Conservation (phyloP, 805 yeast species). For the Hanseniaspora lachancei region DNA sequence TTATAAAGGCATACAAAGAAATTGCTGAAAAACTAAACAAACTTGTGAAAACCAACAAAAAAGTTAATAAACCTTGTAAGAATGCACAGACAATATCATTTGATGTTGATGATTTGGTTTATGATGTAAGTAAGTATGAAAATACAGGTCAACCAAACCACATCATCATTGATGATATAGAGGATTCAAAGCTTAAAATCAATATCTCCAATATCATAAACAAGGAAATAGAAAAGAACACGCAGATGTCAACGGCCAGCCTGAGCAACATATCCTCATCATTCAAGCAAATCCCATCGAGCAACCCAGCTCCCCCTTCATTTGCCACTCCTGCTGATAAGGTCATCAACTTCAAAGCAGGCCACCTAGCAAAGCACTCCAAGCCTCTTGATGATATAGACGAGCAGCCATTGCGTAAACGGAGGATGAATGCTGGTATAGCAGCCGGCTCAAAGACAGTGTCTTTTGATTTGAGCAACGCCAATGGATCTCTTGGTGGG, state of each 20-base stretch:
- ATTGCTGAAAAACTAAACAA: neutral
- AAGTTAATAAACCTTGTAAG: neutral
- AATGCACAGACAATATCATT: neutral
- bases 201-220: constrained; percentile 10
- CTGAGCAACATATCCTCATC: neutral
- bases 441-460: neutral
- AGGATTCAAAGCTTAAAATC: constrained; percentile 4
- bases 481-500: neutral
- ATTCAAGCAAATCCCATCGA: neutral
- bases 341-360: neutral
- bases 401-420: neutral
- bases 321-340: constrained; percentile 5
- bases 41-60: neutral
- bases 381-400: neutral
- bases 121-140: neutral
- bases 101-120: neutral
- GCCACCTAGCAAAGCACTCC: neutral
- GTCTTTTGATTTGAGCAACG: neutral
- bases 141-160: neutral
- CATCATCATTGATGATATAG: constrained; percentile 5
- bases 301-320: neutral
- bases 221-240: constrained; percentile 6
- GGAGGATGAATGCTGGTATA: neutral
- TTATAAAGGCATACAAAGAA: neutral
- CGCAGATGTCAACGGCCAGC: neutral